Evolutionary conservation across 306 rosid genomes (phyloP).

Genomic region (Fragaria ananassa): DNA sequence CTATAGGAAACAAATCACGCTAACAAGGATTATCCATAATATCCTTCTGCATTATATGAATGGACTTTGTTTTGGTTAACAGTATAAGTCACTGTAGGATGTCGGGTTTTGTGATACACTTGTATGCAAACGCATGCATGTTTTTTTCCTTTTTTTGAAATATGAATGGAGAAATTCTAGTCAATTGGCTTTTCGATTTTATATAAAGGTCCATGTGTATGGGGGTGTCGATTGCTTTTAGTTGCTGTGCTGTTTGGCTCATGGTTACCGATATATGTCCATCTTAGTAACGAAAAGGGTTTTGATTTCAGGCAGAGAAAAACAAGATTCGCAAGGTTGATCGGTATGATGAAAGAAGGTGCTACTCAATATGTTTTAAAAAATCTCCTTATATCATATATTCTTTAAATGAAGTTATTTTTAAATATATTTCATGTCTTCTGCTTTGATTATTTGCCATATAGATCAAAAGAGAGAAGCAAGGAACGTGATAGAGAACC

Average conservation of each 20-base stretch:
- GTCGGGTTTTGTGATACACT: background rate
- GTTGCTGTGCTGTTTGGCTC: background rate
- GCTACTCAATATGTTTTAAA: constrained; percentile 3
- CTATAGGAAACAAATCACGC: background rate
- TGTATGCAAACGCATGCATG: background rate
- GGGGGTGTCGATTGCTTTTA: background rate
- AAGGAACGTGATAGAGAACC: constrained; percentile 78
- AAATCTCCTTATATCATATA: background rate
- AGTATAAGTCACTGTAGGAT: background rate
- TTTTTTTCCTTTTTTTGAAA: background rate
- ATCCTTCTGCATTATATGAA: background rate
- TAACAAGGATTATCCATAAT: background rate
- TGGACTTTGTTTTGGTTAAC: background rate
- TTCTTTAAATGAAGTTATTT: background rate
- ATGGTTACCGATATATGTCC: background rate
- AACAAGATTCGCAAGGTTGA: constrained; percentile 69
- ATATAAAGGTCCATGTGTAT: background rate
- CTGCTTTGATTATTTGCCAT: background rate
- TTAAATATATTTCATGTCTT: background rate
- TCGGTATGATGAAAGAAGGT: constrained; percentile 78
- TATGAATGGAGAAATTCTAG: background rate
- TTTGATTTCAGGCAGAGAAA: constrained; percentile 83
- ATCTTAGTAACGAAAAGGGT: constrained; percentile 1
- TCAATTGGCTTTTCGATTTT: background rate
- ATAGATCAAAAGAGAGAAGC: constrained; percentile 76